Evolutionary conservation across 495 filamentous ascomycete genomes (phyloP).

Genomic region (Glarea lozoyensis): DNA sequence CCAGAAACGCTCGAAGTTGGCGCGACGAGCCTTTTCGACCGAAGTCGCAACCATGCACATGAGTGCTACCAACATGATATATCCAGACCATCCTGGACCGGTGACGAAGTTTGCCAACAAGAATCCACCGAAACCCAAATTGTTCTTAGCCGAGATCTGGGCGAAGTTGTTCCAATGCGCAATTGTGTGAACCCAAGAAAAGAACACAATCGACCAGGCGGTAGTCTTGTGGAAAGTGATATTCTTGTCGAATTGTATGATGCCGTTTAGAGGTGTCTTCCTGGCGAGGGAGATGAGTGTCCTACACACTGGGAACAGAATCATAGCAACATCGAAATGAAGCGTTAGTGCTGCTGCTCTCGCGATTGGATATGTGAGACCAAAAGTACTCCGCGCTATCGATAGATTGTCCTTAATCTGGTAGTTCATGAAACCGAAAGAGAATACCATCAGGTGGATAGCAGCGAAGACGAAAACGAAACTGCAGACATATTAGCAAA

Average conservation of each 20-base stretch:
- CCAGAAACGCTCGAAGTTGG: conserved; percentile 74
- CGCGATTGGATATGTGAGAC: conserved; percentile 62
- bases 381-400: conserved; percentile 51
- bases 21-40: conserved; percentile 55
- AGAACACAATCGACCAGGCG: conserved; percentile 75
- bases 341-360: conserved; percentile 59
- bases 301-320: conserved; percentile 72
- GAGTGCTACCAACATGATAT: conserved; percentile 63
- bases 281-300: conserved; percentile 67
- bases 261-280: conserved; percentile 66
- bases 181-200: conserved; percentile 71
- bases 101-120: conserved; percentile 60
- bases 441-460: conserved; percentile 59
- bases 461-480: conserved; percentile 62
- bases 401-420: conserved; percentile 62
- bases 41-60: conserved; percentile 63
- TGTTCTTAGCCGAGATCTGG: conserved; percentile 59
- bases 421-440: conserved; percentile 69
- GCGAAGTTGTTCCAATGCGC: conserved; percentile 78
- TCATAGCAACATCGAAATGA: conserved; percentile 66
- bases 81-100: conserved; percentile 71
- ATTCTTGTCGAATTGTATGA: conserved; percentile 75
- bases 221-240: conserved; percentile 75
- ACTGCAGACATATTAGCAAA: conserved; percentile 27
- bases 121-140: conserved; percentile 63